Percentiles rank a stretch among this genome's conserved stretches.
These are phyloP conservation scores for Ascochyta koolunga DNA, from an alignment of 2,329 filamentous ascomycete genomes.

Conservation along the genomic window DNA sequence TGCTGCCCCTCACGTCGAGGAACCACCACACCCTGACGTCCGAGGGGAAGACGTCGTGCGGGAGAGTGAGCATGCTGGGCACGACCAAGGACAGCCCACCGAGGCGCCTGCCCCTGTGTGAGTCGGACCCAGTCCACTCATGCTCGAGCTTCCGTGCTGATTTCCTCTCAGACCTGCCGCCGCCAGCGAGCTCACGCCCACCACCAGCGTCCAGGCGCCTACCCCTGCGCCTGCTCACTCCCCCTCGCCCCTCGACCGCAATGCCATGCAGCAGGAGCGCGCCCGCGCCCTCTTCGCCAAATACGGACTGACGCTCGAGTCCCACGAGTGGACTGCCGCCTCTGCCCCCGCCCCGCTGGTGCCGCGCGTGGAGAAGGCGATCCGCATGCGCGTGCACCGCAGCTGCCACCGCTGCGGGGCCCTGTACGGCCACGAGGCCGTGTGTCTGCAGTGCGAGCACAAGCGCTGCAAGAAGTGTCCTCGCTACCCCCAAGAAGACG, in stretches of 20 bases:
- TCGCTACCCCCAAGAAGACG: conserved; percentile 71
- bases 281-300: conserved; percentile 51
- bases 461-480: conserved; percentile 80
- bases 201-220: conserved; percentile 2
- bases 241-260: conserved; percentile 34
- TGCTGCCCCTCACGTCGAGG: conserved; percentile 3
- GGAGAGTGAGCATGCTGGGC: background rate
- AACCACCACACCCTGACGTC: background rate
- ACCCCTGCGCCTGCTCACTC: conserved; percentile 6
- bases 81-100: background rate
- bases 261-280: conserved; percentile 47
- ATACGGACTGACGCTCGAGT: conserved; percentile 51
- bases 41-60: background rate
- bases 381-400: conserved; percentile 77
- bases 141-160: background rate
- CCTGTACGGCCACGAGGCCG: conserved; percentile 73
- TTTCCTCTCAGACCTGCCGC: background rate
- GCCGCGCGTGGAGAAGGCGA: conserved; percentile 72
- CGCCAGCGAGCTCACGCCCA: conserved; percentile 2
- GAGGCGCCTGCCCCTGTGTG: conserved; percentile 7
- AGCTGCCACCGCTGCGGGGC: conserved; percentile 82
- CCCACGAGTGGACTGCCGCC: conserved; percentile 45
- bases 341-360: conserved; percentile 36
- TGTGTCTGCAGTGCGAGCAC: conserved; percentile 80
- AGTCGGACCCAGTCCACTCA: background rate